phyloP scores from a whole-genome alignment of 345 rosid species.

The Chamaenerion angustifolium region DNA sequence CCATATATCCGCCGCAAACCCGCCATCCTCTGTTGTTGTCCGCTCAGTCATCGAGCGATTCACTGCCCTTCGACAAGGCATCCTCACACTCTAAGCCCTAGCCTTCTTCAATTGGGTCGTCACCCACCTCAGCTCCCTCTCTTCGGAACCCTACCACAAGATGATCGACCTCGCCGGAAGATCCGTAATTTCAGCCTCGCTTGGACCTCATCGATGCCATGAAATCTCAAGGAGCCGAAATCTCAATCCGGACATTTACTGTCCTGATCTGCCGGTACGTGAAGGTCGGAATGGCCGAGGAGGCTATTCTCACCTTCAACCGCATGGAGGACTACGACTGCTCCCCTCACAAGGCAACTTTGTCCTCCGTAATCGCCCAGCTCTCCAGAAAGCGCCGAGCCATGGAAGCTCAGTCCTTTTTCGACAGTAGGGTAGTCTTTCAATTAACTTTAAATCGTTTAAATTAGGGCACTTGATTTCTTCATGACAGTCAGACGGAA shows the following conservation, averaged over 20 bases:
- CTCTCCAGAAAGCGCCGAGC: conserved; percentile 67
- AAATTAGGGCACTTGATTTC: no score
- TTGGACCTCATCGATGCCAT: conserved; percentile 64
- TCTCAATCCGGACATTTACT: conserved; percentile 47
- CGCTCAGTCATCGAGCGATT: conserved; percentile 53
- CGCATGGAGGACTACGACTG: conserved; percentile 91
- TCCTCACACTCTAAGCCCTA: conserved; percentile 54
- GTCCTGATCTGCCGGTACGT: conserved; percentile 68
- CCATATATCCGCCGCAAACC: conserved; percentile 17
- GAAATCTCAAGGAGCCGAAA: conserved; percentile 46
- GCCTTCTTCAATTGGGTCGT: conserved; percentile 86
- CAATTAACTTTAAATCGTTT: no score
- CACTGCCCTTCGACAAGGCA: conserved; percentile 58
- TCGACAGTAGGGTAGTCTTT: no score
- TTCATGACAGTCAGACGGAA: no score
- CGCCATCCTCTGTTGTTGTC: conserved; percentile 36
- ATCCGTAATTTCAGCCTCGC: conserved; percentile 57
- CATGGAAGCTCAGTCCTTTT: conserved; percentile 66
- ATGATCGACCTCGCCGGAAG: conserved; percentile 83
- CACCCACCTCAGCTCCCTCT: conserved; percentile 19
- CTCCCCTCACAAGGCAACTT: conserved; percentile 53
- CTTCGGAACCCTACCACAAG: conserved; percentile 62
- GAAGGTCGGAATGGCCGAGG: conserved; percentile 74
- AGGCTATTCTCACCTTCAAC: conserved; percentile 79
- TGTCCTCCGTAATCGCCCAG: conserved; percentile 54